Conservation (phyloP, 768 basidiomycete genomes). For the Boletus sp. region DNA sequence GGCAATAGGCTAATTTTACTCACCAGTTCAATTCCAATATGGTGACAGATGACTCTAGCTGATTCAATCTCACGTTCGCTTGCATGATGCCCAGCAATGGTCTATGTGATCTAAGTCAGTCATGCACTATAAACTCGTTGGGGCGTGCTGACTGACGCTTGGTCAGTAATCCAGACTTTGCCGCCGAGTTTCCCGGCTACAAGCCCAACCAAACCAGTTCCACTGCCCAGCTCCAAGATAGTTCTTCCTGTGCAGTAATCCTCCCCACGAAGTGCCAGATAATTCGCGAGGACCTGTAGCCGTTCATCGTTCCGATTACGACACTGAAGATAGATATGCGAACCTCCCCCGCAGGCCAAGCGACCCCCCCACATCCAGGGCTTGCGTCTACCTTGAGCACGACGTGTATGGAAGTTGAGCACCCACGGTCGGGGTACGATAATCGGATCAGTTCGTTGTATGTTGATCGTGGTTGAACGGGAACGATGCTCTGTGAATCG, state of each 20-base stretch:
- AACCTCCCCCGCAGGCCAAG: constrained; percentile 93
- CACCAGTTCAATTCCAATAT: constrained; percentile 85
- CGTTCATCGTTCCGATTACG: not conserved
- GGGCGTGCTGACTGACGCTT: constrained; percentile 60
- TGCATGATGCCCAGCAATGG: constrained; percentile 78
- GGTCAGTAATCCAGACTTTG: constrained; percentile 84
- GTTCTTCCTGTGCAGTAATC: constrained; percentile 50
- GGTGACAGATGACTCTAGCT: constrained; percentile 46
- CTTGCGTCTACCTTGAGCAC: constrained; percentile 69
- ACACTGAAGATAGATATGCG: constrained; percentile 15
- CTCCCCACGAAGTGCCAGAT: constrained; percentile 59
- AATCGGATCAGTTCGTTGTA: constrained; percentile 48
- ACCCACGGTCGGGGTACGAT: constrained; percentile 28
- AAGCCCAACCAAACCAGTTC: constrained; percentile 91
- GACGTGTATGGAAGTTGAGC: constrained; percentile 26
- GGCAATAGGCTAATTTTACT: constrained; percentile 23
- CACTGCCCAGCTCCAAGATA: constrained; percentile 84
- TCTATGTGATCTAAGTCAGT: constrained; percentile 40
- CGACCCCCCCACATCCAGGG: constrained; percentile 89
- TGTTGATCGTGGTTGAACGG: constrained; percentile 52
- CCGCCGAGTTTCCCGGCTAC: constrained; percentile 69
- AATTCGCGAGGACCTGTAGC: constrained; percentile 71
- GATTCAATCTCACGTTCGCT: constrained; percentile 68
- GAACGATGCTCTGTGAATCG: constrained; percentile 40
- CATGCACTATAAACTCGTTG: constrained; percentile 6